Base-by-base conservation (phyloP, 1,139 yeast species). In the Debaryomyces sp. region DNA sequence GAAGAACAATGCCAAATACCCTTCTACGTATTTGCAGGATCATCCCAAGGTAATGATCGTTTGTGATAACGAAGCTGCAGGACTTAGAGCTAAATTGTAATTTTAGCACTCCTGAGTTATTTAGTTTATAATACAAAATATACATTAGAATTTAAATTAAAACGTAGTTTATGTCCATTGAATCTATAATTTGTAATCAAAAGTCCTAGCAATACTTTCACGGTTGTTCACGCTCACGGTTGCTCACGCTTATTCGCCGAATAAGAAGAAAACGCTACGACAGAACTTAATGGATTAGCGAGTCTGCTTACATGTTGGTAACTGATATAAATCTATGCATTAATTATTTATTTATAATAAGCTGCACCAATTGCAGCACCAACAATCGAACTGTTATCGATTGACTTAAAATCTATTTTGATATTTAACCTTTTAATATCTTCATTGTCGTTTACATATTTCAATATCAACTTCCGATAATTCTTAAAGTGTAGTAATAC, bases 341-440 rank as follows among this genome's bases (percentile, higher is more conserved):
- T 39, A 33, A 32, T 36, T 22, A 37, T 21, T 27, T 44, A 38
- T 38, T 30, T 52, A 54, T 61, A 62, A 53, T 64, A 73, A 15
- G 80, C 80, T 39, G 80, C 80, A 9, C 79, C 80, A 45, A 76
- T 75, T 24, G 81, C 80, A 42, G 80, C 77, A 5, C 81, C 81
- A 32, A 75, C 70, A 33, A 76, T 66, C 15, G 80, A 74, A 57
- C 80, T 75, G 53, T 76, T 63, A 33, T 71, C 74, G 46, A 76
- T 67, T 48, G 67, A 62, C 57, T 67, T 68, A 50, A 76, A 71
- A 45, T 71, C 75, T 34, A 76, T 71, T 13, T 58, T 55, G 26
- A 72, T 55, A 9, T 67, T 66, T 59, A 67, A 53, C 4, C 55
- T 54, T 44, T 54, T 51, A n/a, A 71, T 61, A 23, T 60, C 66